These are phyloP conservation scores for Pseudocercospora pini-densiflorae DNA, from an alignment of 2,329 filamentous ascomycete genomes.

Conservation along the genomic window DNA sequence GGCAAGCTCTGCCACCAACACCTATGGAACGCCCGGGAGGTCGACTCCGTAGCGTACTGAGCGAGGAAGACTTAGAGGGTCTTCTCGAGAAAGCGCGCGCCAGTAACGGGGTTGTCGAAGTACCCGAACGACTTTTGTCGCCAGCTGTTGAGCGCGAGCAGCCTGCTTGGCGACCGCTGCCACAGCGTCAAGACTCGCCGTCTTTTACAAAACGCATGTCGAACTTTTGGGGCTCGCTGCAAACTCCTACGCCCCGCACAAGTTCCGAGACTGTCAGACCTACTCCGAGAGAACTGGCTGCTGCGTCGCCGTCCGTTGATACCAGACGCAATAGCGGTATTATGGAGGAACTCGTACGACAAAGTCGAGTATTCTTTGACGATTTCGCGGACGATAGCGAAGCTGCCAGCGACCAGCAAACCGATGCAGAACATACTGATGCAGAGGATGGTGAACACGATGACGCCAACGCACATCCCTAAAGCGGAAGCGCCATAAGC, in stretches of 20 bases:
- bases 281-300: constrained; percentile 16
- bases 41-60: constrained; percentile 44
- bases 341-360: constrained; percentile 50
- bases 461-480: neutral
- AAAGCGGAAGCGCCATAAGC: neutral
- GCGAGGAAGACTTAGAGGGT: constrained; percentile 52
- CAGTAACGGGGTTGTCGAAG: constrained; percentile 37
- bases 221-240: constrained; percentile 33
- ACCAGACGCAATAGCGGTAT: constrained; percentile 40
- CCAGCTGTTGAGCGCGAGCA: constrained; percentile 25
- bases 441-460: constrained; percentile 18
- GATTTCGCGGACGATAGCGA: constrained; percentile 42
- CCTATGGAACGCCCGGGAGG: constrained; percentile 27
- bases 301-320: constrained; percentile 20
- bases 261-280: constrained; percentile 31
- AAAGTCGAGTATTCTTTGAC: constrained; percentile 54
- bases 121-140: constrained; percentile 31
- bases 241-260: constrained; percentile 25
- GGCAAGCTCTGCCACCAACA: constrained; percentile 34
- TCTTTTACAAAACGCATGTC: constrained; percentile 39
- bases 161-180: constrained; percentile 19
- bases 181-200: constrained; percentile 32
- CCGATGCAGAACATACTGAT: constrained; percentile 16
- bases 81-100: constrained; percentile 44
- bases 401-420: constrained; percentile 15